Evolutionary conservation across 2,329 filamentous ascomycete species (phyloP).

Genomic region (Incumbomyces delicatus): DNA sequence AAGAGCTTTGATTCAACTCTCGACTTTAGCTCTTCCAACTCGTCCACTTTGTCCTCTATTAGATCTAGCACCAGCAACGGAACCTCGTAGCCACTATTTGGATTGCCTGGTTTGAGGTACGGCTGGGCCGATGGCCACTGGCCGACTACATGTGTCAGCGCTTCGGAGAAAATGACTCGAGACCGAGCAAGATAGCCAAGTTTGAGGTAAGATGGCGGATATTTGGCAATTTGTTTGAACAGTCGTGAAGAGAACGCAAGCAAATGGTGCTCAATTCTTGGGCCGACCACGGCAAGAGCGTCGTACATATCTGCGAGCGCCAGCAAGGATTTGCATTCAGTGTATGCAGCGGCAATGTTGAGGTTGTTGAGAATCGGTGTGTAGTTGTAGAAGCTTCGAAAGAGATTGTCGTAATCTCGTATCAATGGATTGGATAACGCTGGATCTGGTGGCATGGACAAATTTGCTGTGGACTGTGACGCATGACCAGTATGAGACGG

Average conservation of each 20-base stretch:
- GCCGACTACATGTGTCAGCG: constrained; percentile 85
- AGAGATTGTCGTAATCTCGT: constrained; percentile 89
- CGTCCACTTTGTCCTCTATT: constrained; percentile 90
- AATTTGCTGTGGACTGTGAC: constrained; percentile 43
- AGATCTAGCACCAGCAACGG: constrained; percentile 71
- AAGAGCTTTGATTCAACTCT: constrained; percentile 75
- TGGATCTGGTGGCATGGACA: constrained; percentile 44
- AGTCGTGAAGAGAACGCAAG: constrained; percentile 82
- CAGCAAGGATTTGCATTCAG: constrained; percentile 85
- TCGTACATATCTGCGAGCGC: constrained; percentile 91
- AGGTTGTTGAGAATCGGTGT: constrained; percentile 69
- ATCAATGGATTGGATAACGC: constrained; percentile 62
- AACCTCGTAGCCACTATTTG: constrained; percentile 42
- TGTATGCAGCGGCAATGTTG: constrained; percentile 86
- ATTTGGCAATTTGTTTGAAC: constrained; percentile 95
- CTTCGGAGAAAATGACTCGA: constrained; percentile 75
- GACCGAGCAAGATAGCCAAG: constrained; percentile 78
- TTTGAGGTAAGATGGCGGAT: constrained; percentile 83
- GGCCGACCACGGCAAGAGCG: constrained; percentile 75
- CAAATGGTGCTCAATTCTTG: constrained; percentile 85
- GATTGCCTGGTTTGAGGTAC: constrained; percentile 53
- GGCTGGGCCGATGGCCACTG: constrained; percentile 79
- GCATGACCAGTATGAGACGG: constrained; percentile 25
- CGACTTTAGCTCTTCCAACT: constrained; percentile 72
- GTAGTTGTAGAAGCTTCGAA: constrained; percentile 93